Base-by-base conservation (phyloP, 768 basidiomycete species). In the Mycena venus region DNA sequence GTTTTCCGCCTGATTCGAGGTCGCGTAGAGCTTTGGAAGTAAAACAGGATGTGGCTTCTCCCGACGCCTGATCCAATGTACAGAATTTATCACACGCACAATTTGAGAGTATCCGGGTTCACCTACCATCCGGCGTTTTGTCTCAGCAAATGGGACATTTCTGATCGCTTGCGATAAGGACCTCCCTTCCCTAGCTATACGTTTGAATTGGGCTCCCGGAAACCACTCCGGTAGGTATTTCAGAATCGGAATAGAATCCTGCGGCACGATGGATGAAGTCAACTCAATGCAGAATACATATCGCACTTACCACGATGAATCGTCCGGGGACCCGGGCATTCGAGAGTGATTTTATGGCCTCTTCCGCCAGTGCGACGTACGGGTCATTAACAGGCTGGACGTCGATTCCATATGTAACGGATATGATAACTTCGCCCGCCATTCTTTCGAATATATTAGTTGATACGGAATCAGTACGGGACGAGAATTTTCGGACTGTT, bases 221-320 rank as follows among this genome's bases (percentile, higher is more conserved):
- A 89, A 47, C 87, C 87, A 90, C 51, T 75, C 80, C 0, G 89
- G 89, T 11, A 90, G 72, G 49, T 86, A 81, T 77, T 85, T 84
- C 68, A 89, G 81, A 81, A 69, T n/a, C 32, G 67, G 66, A n/a
- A 75, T 42, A 31, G 25, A 67, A 36, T 62, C 63, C 74, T 69
- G 6, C 25, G 19, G 19, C 6, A 23, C 31, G 17, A n/a, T 25
- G 42, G 21, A 25, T 6, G 12, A n/a, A 64, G 19, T 38, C 61
- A 49, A n/a, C 17, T 36, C 31, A 15, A 27, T 21, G 29, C 9
- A 29, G 58, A 73, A 55, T 38, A 29, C 21, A 19, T 29, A 53
- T 14, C 6, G 36, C 31, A 55, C 84, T 40, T 21, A 73, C 81
- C 14, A 86, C 84, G 6, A 85, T 38, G 68, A 79, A 83, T 4